Evolutionary conservation across 352 stramenopile genomes (phyloP), one percentile per base, ranked within the genome.

Genomic region (Globisporangium uncinulatum): DNA sequence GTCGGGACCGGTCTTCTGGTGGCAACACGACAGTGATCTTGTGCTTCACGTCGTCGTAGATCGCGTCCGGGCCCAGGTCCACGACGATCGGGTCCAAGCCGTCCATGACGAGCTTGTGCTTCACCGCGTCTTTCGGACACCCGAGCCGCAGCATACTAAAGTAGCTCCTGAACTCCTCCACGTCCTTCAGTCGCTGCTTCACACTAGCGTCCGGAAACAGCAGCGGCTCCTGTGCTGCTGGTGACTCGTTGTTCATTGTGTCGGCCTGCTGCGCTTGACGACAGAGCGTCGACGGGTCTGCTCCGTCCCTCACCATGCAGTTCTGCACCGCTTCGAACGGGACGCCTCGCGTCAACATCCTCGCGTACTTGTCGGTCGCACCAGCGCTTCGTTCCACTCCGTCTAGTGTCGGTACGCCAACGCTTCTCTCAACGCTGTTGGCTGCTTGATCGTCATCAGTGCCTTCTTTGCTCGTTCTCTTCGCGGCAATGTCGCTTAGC

Each of bases 71-170:
- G 0, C 77, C 78, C 13, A 90, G 56, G 4, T 89, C 71, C 4
- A 92, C 21, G 43, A 94, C 77, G 13, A 75, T 63, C 17, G 83
- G 75, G 55, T 92, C 83, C 13, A 87, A n/a, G 20, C 91, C 95
- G 65, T 98, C 93, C 74, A 92, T 91, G 21, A 75, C 59, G 61
- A 98, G 71, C 48, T 97, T 97, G 55, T 98, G 87, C 43, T 85
- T 83, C 2, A 98, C 88, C 6, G 93, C 92, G 54, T 90, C 86
- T 54, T 86, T 85, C 3, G 82, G 90, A 11, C 95, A 83, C 20
- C 95, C 94, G 57, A 98, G 79, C 43, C 94, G 86, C 15, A 98
- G 63, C 94, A 99, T 98, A 56, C 83, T 87, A 67, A 98, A 98
- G 59, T 98, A 98, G 44, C 79, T 79, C 24, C 74, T 67, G 19